A percentile compares a stretch with the other conserved stretches of the same genome.
phyloP scores from a whole-genome alignment of 176 grass and related monocot species.

The barley (Hordeum vulgare) region MorexV3_pseudomolecules_assembly NC_058519.1:599990873-599991372 shows the following conservation, averaged over 20 bases:
- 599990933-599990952: neutral
- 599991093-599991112: neutral
- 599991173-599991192: slow-evolving; percentile 50
- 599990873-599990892: neutral
- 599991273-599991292: slow-evolving; percentile 60
- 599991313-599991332: neutral
- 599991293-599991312: slow-evolving; percentile 17
- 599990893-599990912: neutral
- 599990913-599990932: neutral
- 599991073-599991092: slow-evolving; percentile 15
- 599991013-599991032: neutral
- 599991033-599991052: neutral
- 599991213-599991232: slow-evolving; percentile 43
- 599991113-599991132: slow-evolving; percentile 44
- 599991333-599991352: neutral
- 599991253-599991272: slow-evolving; percentile 72
- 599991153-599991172: slow-evolving; percentile 48
- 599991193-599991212: slow-evolving; percentile 28
- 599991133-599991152: slow-evolving; percentile 39
- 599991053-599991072: neutral
- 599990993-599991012: neutral
- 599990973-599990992: neutral
- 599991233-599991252: slow-evolving; percentile 64
- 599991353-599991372: neutral
- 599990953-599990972: neutral